These are phyloP conservation scores for Leersia perrieri DNA, from an alignment of 176 grass and related monocot genomes.

Conservation along the genomic window DNA sequence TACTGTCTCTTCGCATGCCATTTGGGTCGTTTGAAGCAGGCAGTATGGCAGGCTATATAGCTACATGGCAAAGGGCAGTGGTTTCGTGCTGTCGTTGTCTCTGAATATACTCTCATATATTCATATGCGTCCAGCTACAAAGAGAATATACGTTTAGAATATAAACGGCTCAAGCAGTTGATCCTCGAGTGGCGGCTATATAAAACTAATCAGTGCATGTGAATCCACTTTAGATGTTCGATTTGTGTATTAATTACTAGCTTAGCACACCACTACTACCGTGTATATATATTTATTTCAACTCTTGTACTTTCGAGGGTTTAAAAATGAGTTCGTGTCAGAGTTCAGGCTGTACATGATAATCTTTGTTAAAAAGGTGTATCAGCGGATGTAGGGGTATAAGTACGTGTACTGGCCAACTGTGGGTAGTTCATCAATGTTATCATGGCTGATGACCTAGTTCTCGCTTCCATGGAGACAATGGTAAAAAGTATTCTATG, in stretches of 20 bases:
- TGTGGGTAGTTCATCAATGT: too few species aligned
- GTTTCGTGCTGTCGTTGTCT: neutral
- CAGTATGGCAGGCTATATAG: slow-evolving; percentile 8
- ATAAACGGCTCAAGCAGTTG: neutral
- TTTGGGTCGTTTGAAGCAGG: slow-evolving; percentile 8
- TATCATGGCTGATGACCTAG: neutral
- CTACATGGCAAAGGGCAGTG: neutral
- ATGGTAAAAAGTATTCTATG: neutral
- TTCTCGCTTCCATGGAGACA: neutral
- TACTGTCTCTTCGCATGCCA: neutral
- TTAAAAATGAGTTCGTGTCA: neutral
- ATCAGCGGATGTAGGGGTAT: neutral
- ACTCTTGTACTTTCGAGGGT: neutral
- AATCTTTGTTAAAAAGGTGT: neutral
- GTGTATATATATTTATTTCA: neutral
- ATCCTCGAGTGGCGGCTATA: neutral
- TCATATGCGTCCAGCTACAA: neutral
- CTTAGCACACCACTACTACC: neutral
- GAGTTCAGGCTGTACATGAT: slow-evolving; percentile 1
- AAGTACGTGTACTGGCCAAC: neutral
- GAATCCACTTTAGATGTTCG: neutral
- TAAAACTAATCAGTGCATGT: neutral
- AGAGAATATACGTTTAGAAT: neutral
- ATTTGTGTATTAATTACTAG: neutral
- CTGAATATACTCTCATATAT: neutral